Evolutionary conservation across 345 rosid genomes (phyloP).

Genomic region (Salix purpurea): DNA sequence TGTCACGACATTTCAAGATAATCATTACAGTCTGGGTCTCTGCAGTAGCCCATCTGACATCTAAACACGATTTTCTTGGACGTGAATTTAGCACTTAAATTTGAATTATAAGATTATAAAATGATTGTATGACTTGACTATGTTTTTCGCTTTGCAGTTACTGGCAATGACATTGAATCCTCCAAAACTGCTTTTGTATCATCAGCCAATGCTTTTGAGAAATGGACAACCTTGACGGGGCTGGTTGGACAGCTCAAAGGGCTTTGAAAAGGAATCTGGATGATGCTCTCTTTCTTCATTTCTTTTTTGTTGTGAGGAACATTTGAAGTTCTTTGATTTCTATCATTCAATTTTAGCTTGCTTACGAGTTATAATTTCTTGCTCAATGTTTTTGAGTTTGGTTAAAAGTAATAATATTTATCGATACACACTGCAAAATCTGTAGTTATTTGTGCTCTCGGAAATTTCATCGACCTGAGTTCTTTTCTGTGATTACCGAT

Average conservation of each 20-base stretch:
- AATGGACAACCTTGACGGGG: constrained; percentile 74
- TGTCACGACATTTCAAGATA: neutral
- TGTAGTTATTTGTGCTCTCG: neutral
- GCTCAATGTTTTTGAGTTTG: constrained; percentile 17
- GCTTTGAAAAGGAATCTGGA: constrained; percentile 27
- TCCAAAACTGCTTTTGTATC: constrained; percentile 70
- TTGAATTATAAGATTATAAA: neutral
- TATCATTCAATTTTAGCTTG: neutral
- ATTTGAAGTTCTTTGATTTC: neutral
- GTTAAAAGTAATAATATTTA: neutral
- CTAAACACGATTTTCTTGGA: neutral
- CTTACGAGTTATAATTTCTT: constrained; percentile 10
- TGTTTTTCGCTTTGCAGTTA: constrained; percentile 41
- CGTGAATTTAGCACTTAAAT: no score
- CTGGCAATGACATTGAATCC: constrained; percentile 61
- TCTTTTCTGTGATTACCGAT: neutral
- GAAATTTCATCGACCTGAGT: neutral
- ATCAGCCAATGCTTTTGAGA: constrained; percentile 79
- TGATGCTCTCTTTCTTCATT: neutral
- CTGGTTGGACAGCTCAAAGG: constrained; percentile 64
- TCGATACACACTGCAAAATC: neutral
- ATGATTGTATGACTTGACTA: neutral
- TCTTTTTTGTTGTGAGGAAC: neutral
- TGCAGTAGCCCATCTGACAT: neutral
- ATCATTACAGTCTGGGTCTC: neutral